A percentile compares a stretch with the other conserved stretches of the same genome.
Conservation (phyloP, 2,329 filamentous ascomycete genomes). For the Dothistroma pini region DNA sequence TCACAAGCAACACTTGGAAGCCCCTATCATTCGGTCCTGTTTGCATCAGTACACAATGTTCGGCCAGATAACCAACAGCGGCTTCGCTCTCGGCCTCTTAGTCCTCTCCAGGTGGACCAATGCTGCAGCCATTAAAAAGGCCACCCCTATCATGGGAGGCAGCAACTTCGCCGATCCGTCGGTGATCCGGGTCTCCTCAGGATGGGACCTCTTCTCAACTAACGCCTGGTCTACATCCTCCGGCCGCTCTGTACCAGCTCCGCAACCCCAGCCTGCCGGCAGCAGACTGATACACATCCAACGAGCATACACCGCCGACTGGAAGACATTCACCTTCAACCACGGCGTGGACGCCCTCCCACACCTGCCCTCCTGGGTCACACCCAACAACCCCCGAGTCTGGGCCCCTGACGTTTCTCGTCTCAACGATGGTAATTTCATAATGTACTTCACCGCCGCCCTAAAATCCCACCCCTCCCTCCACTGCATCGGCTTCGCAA, state of each 20-base stretch:
- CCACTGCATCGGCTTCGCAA: constrained; percentile 37
- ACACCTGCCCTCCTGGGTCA: constrained; percentile 49
- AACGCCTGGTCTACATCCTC: constrained; percentile 24
- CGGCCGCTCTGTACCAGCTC: background rate
- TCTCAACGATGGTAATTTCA: constrained; percentile 29
- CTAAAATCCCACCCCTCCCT: constrained; percentile 19
- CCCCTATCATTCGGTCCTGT: background rate
- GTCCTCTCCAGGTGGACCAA: background rate
- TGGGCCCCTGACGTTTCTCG: constrained; percentile 61
- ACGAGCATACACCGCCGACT: constrained; percentile 37
- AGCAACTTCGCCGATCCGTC: constrained; percentile 49
- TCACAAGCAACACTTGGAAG: background rate
- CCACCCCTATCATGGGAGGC: constrained; percentile 25
- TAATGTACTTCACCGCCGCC: constrained; percentile 37
- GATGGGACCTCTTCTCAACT: constrained; percentile 41
- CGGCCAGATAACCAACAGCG: background rate
- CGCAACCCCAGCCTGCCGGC: constrained; percentile 21
- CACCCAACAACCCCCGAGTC: constrained; percentile 44
- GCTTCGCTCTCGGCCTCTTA: background rate
- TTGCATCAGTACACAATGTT: background rate
- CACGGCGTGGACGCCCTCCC: constrained; percentile 51
- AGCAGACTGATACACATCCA: constrained; percentile 37
- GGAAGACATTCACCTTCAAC: constrained; percentile 34
- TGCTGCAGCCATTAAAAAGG: background rate
- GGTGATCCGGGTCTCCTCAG: constrained; percentile 32